Evolutionary conservation across 2,329 filamentous ascomycete species (phyloP), one percentile per base, ranked within the genome.

Genomic region (Scedosporium boydii): DNA sequence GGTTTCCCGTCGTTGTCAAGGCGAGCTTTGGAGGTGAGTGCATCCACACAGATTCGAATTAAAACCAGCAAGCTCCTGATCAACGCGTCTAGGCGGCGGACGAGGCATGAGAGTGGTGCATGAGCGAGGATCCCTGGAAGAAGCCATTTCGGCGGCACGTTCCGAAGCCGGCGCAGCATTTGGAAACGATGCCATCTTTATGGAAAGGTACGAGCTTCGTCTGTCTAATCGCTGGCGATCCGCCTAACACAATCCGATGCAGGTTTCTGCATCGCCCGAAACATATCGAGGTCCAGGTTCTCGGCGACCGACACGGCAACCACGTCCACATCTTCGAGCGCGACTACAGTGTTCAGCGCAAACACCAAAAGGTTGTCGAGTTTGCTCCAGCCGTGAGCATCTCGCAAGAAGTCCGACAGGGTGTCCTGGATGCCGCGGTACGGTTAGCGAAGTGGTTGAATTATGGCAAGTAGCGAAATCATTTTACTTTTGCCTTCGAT

Each of bases 1-100:
- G 93, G 69, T 99, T 98, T 82, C 95, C 95, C 67, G 92, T 99
- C 80, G 99, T 99, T 79, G 98, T 99, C 86, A 99, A 99, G 84
- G 95, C 95, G 65, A 95, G 95, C 69, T 99, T 89, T 72, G 95
- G 95, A 73, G 95, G 95, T 80, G 95, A 95, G 82, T 95, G 95
- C 67, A 4, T 9, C 10, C 1, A 4, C 34, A 38, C 29, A 38
- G 34, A 14, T 3, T 38, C 3, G 34, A 14, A 38, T 38, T 4
- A 6, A 12, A 38, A 4, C 9, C 10, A 4, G 34, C 34, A 38
- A 4, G 34, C 3, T 10, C 10, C 34, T 38, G 34, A 38, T 38
- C 34, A 14, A 38, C 12, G 9, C 34, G 6, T 14, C 10, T 14
- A 38, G 34, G 34, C 10, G 34, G 34, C 34, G 34, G 34, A 4